Evolutionary conservation across 2,329 filamentous ascomycete species (phyloP).

Genomic region (Didymella pinodella): DNA sequence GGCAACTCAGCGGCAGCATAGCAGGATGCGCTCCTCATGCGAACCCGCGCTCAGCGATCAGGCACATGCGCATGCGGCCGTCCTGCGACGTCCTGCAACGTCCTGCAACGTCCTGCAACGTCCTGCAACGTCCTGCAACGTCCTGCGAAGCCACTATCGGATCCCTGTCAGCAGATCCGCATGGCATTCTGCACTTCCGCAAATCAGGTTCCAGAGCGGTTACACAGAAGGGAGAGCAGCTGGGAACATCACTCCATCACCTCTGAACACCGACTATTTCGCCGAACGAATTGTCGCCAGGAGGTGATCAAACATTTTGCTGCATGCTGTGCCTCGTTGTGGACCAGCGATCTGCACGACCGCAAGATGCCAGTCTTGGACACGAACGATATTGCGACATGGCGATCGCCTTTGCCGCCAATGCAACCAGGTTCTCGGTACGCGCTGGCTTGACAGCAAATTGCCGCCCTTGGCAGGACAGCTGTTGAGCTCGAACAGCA

Average conservation of each 20-base stretch:
- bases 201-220: constrained; percentile 28
- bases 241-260: constrained; percentile 4
- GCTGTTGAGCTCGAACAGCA: not conserved
- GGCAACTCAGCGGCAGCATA: constrained; percentile 5
- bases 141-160: constrained; percentile 12
- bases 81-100: constrained; percentile 22
- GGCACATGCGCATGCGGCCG: constrained; percentile 35
- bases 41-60: constrained; percentile 33
- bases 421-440: constrained; percentile 22
- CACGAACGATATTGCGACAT: constrained; percentile 16
- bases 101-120: constrained; percentile 19
- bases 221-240: constrained; percentile 9
- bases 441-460: constrained; percentile 13
- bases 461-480: constrained; percentile 5
- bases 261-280: not conserved
- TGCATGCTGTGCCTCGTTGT: constrained; percentile 13
- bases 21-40: constrained; percentile 22
- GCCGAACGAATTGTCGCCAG: constrained; percentile 1
- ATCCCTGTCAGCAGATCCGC: constrained; percentile 36
- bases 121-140: not conserved
- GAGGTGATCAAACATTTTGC: constrained; percentile 8
- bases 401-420: constrained; percentile 20
- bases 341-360: constrained; percentile 3
- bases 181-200: constrained; percentile 30
- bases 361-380: constrained; percentile 13